Base-by-base conservation (phyloP, 371 early-diverging fungal genomes). In the Mucor plumbeus region DNA sequence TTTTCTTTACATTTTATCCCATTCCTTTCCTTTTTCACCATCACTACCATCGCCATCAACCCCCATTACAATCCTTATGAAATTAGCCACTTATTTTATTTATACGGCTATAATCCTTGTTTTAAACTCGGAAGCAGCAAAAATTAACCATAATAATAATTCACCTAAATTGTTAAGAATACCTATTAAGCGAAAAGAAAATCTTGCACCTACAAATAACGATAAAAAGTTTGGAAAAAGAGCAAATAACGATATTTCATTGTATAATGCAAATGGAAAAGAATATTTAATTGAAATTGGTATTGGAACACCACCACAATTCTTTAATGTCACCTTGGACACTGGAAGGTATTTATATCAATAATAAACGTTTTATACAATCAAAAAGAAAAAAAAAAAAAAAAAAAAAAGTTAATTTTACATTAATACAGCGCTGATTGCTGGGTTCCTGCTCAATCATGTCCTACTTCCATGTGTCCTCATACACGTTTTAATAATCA, bases 231-330 rank as follows among this genome's bases (percentile, higher is more conserved):
- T 68, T 5, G 14, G 56, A 15, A 72, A 67, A n/a, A 47, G 72
- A 64, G 72, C 57, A n/a, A 36, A 47, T 19, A 43, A 34, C 36
- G 35, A 38, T 15, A 31, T 73, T 34, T 43, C 77, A 4, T 67
- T 78, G 0, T 78, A 74, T 50, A 81, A 81, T 53, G 79, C 76
- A 39, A 64, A 68, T 61, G 81, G 81, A 1, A 73, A 78, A 6
- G 74, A 78, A 48, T 81, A 81, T 39, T 61, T 81, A 13, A 62
- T 81, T 36, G 61, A 78, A 17, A 65, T 82, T 11, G 69, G 69
- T 44, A 68, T 82, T 26, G 83, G 83, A 26, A 68, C 80, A 7
- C 83, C 83, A n/a, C 53, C 73, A 26, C 83, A 82, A 43, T 70
- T 64, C 5, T 82, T 82, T 54, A 67, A 72, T 7, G 80, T 82